Evolutionary conservation across 148 eudicot species (phyloP).

Genomic region (Pharnaceum exiguum): DNA sequence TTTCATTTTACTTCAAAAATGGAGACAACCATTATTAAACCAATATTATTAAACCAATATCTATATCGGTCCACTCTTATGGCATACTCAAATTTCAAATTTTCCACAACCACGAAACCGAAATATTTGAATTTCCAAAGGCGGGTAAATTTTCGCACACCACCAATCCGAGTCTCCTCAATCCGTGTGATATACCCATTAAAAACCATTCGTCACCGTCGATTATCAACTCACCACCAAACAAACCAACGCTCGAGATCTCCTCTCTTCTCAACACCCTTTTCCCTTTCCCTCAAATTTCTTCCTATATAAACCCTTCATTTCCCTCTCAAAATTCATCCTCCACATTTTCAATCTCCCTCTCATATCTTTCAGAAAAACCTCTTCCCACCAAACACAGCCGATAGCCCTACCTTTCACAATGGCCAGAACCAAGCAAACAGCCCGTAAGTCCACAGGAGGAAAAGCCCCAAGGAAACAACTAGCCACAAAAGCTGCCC

Average conservation of each 20-base stretch:
- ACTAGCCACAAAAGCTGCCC: conserved; percentile 46
- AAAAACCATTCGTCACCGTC: neutral
- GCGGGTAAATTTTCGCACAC: no score
- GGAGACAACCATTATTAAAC: no score
- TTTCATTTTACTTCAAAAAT: no score
- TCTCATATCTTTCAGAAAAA: no score
- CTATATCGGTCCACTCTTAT: no score
- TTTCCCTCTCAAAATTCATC: neutral
- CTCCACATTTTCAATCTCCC: neutral
- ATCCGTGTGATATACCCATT: conserved; percentile 3
- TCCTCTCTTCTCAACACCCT: neutral
- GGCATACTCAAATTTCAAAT: no score
- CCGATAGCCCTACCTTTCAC: neutral
- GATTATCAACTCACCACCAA: neutral
- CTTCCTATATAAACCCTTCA: neutral
- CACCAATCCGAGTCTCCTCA: no score
- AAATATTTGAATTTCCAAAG: no score
- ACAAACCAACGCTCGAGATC: neutral
- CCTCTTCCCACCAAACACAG: neutral
- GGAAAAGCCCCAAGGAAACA: conserved; percentile 54
- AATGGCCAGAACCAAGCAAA: conserved; percentile 55
- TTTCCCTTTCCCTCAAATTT: neutral
- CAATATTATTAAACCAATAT: no score
- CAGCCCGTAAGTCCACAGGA: conserved; percentile 48
- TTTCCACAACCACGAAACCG: no score